phyloP scores from a whole-genome alignment of 176 grass and related monocot genomes.

The Puccinellia tenuiflora region DNA sequence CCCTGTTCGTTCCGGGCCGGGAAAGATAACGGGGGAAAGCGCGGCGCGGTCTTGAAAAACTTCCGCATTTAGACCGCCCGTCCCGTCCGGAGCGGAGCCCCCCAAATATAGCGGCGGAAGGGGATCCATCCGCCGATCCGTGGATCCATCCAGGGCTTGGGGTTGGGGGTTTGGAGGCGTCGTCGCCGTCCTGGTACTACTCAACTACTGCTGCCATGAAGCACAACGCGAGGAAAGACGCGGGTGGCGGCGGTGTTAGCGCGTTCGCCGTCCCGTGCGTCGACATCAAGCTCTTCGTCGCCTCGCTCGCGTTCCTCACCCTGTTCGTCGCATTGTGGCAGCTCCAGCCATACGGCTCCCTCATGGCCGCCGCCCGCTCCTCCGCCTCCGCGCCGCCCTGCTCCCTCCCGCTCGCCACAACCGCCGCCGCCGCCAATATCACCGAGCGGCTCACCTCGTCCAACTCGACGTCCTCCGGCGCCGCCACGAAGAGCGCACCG shows the following conservation, averaged over 20 bases:
- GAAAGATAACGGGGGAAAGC: background rate
- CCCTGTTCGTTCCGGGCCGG: background rate
- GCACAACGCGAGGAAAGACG: constrained; percentile 42
- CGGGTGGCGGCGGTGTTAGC: constrained; percentile 24
- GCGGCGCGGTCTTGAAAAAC: background rate
- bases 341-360: constrained; percentile 70
- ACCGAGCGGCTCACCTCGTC: background rate
- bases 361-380: constrained; percentile 36
- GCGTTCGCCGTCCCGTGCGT: constrained; percentile 49
- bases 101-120: background rate
- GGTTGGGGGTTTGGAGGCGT: background rate
- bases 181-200: background rate
- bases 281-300: constrained; percentile 68
- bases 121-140: background rate
- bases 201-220: constrained; percentile 41
- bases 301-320: constrained; percentile 62
- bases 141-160: too few relatives aligned
- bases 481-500: background rate
- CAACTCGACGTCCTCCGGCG: background rate
- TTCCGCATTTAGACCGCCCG: background rate
- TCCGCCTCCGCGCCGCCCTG: constrained; percentile 25
- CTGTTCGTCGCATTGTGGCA: constrained; percentile 79
- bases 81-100: background rate
- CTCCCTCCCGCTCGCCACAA: background rate
- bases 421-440: background rate